phyloP scores from a whole-genome alignment of 2,329 filamentous ascomycete species.

The Penicillium palitans region DNA sequence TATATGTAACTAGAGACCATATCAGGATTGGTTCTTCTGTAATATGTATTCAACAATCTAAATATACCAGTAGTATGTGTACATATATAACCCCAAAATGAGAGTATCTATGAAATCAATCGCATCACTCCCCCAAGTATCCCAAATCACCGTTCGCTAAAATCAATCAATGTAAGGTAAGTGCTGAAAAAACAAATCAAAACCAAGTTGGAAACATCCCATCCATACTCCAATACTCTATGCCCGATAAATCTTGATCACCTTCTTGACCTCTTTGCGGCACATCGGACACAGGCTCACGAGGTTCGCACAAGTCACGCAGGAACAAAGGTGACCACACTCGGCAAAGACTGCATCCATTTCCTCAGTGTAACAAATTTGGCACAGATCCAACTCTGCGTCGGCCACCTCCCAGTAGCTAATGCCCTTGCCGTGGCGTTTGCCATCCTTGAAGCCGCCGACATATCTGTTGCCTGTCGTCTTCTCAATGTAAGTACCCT shows the following conservation, averaged over 20 bases:
- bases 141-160: slow-evolving; percentile 9
- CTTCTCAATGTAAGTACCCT: slow-evolving; percentile 57
- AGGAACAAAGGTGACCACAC: slow-evolving; percentile 64
- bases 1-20: background rate
- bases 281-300: slow-evolving; percentile 64
- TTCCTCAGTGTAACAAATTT: slow-evolving; percentile 63
- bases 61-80: slow-evolving; percentile 6
- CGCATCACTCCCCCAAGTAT: background rate
- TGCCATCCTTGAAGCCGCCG: slow-evolving; percentile 61
- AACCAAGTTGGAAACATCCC: background rate
- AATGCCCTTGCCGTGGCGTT: slow-evolving; percentile 61
- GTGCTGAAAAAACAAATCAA: background rate
- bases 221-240: slow-evolving; percentile 23
- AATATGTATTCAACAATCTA: slow-evolving; percentile 11
- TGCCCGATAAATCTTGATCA: slow-evolving; percentile 58
- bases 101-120: slow-evolving; percentile 1
- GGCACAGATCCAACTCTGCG: slow-evolving; percentile 59
- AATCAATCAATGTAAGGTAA: slow-evolving; percentile 4
- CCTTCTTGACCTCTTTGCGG: slow-evolving; percentile 56
- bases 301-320: slow-evolving; percentile 58
- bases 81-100: background rate
- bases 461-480: slow-evolving; percentile 61
- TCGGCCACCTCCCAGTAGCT: slow-evolving; percentile 64
- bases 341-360: slow-evolving; percentile 63
- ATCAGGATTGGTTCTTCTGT: background rate